Evolutionary conservation across 2,329 filamentous ascomycete genomes (phyloP), one percentile per base, ranked within the genome.

Genomic region (Coniochaeta sp.): DNA sequence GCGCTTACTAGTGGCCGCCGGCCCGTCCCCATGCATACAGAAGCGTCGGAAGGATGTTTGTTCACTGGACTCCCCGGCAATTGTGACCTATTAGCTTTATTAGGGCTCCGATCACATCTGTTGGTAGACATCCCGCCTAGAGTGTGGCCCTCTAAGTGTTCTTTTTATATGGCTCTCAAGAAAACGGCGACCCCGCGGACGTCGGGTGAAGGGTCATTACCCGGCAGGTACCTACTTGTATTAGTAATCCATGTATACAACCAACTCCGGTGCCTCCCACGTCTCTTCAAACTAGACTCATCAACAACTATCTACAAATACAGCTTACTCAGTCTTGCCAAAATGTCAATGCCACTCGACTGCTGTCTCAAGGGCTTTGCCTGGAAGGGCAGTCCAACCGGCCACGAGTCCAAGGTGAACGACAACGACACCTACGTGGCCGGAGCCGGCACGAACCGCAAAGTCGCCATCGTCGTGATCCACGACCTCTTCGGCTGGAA

Each of bases 401-500:
- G 61, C 36, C 22, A 19, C 0, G 57, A 60, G 24, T 19, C 30
- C 2, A 50, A 52, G 34, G 63, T 81, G 32, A 76, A 78, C 62
- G 70, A 71, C 17, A 69, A 77, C 34, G 64, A 73, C 44, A 71
- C 73, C 19, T 81, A 81, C 62, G 68, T 81, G 40, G 71, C 76
- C 3, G 72, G 74, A 38, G 71, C 76, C 3, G 72, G 74, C 36
- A 65, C 65, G 14, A 67, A 71, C 44, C 63, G 71, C 8, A 72
- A 73, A n/a, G 74, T 71, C 5, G 77, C 79, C 58, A 68, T 82
- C 24, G 72, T 82, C 47, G 69, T 81, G 55, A 71, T 83, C 42
- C 75, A 80, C n/a, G 80, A 83, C 66, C 71, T 77, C 1, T 79
- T 81, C 62, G 80, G 80, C 47, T 82, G 79, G 77, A 71, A 72